Percentiles rank a stretch among this genome's conserved stretches.
phyloP scores from a whole-genome alignment of 352 stramenopile genomes.

The Phytopythium ostracodes region DNA sequence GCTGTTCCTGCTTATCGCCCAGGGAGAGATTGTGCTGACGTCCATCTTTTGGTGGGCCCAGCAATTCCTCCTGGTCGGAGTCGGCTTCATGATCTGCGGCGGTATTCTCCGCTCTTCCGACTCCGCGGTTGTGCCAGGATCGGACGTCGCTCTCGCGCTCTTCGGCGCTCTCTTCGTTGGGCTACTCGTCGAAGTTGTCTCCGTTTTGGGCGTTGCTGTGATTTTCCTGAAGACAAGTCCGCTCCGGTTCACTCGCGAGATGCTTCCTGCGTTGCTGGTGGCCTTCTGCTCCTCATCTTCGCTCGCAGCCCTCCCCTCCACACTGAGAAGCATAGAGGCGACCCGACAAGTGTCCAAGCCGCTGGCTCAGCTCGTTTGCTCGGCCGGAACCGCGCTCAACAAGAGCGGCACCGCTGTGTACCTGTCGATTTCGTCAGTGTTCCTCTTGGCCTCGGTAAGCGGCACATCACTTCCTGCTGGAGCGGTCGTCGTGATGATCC shows the following conservation, averaged over 20 bases:
- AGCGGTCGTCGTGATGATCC: constrained; percentile 26
- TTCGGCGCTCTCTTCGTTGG: constrained; percentile 42
- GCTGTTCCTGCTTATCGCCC: constrained; percentile 42
- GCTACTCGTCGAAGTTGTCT: constrained; percentile 33
- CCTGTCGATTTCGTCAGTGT: constrained; percentile 40
- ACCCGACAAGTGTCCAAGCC: constrained; percentile 52
- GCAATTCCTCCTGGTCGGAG: constrained; percentile 32
- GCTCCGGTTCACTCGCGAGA: constrained; percentile 28
- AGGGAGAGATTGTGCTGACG: constrained; percentile 39
- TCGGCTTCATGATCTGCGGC: constrained; percentile 39
- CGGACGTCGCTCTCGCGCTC: constrained; percentile 34
- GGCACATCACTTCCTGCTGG: constrained; percentile 15
- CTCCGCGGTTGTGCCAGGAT: constrained; percentile 6
- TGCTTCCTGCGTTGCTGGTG: constrained; percentile 46
- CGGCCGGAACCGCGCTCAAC: constrained; percentile 40
- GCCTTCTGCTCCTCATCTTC: constrained; percentile 47
- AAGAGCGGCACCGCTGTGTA: constrained; percentile 63
- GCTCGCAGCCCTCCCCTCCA: constrained; percentile 45
- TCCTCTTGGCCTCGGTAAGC: constrained; percentile 29
- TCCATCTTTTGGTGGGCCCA: constrained; percentile 34
- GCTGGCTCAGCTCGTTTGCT: constrained; percentile 55
- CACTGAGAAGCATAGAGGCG: constrained; percentile 41
- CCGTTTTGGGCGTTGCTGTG: constrained; percentile 29
- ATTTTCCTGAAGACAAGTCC: constrained; percentile 40
- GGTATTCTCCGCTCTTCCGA: constrained; percentile 25